Conservation (phyloP, 1,139 yeast species). For the Candida neerlandica region DNA sequence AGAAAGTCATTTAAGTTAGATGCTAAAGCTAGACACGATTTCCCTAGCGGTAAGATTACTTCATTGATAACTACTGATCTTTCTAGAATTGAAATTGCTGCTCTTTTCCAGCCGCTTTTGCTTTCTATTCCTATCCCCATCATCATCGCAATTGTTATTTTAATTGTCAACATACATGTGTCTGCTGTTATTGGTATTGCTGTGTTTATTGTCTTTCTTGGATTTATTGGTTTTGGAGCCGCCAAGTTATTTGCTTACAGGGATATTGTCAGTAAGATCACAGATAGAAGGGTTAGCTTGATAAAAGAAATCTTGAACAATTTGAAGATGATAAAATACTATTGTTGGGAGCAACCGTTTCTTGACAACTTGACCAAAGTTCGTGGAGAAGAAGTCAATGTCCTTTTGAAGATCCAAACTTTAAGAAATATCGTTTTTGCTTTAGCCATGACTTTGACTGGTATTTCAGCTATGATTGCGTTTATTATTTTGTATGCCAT, state of each 20-base stretch:
- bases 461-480: slow-evolving; percentile 66
- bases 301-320: slow-evolving; percentile 68
- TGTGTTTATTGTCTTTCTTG: slow-evolving; percentile 30
- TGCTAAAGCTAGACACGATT: slow-evolving; percentile 31
- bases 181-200: slow-evolving; percentile 69
- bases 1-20: slow-evolving; percentile 34
- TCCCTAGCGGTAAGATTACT: slow-evolving; percentile 35
- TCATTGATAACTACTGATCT: slow-evolving; percentile 76
- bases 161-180: slow-evolving; percentile 72
- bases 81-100: slow-evolving; percentile 76
- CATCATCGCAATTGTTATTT: slow-evolving; percentile 60
- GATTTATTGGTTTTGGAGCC: slow-evolving; percentile 42
- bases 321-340: slow-evolving; percentile 69
- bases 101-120: slow-evolving; percentile 68
- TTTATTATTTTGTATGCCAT: slow-evolving; percentile 66
- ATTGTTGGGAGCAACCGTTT: slow-evolving; percentile 66
- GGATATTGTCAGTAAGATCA: slow-evolving; percentile 45
- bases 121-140: slow-evolving; percentile 65
- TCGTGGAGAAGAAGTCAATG: slow-evolving; percentile 50
- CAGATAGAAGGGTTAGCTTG: slow-evolving; percentile 61
- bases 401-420: slow-evolving; percentile 50
- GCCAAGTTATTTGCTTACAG: slow-evolving; percentile 45
- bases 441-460: slow-evolving; percentile 57
- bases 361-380: slow-evolving; percentile 41
- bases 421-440: slow-evolving; percentile 60